These are phyloP conservation scores for Chlorophyllum brunneum DNA, from an alignment of 768 basidiomycete species.

Conservation along the genomic window DNA sequence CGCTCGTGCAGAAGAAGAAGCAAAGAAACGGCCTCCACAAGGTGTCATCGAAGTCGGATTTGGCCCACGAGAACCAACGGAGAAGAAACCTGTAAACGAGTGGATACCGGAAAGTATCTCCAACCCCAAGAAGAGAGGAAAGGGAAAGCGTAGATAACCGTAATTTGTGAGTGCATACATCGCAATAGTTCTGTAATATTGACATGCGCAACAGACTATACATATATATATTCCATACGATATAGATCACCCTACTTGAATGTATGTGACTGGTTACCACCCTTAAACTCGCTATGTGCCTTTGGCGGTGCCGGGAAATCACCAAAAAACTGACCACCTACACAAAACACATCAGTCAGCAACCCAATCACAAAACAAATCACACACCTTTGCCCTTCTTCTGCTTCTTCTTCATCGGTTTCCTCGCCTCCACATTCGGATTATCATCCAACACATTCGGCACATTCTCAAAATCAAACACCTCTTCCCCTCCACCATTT, in stretches of 20 bases:
- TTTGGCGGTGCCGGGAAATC: slow-evolving; percentile 65
- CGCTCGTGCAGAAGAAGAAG: slow-evolving; percentile 33
- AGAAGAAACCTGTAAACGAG: slow-evolving; percentile 35
- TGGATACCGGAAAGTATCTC: slow-evolving; percentile 49
- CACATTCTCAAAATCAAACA: slow-evolving; percentile 66
- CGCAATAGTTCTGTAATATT: background rate
- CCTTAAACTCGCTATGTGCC: slow-evolving; percentile 60
- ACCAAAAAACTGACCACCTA: slow-evolving; percentile 45
- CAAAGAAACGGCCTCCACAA: slow-evolving; percentile 14
- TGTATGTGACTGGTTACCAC: slow-evolving; percentile 68
- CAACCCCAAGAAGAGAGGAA: slow-evolving; percentile 39
- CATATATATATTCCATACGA: too few species aligned
- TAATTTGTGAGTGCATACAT: background rate
- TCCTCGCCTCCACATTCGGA: slow-evolving; percentile 34
- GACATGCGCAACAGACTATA: background rate
- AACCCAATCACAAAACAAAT: slow-evolving; percentile 28
- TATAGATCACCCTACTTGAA: slow-evolving; percentile 52
- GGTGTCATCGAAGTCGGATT: slow-evolving; percentile 22
- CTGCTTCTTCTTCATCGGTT: slow-evolving; percentile 32
- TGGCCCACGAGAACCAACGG: slow-evolving; percentile 15
- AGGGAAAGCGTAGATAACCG: slow-evolving; percentile 28
- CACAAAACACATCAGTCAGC: slow-evolving; percentile 14
- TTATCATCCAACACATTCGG: slow-evolving; percentile 72
- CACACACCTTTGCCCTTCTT: slow-evolving; percentile 50
- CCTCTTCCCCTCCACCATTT: slow-evolving; percentile 26